Percentiles rank a stretch among this genome's conserved stretches.
These are phyloP conservation scores for Lactarius hatsudake DNA, from an alignment of 768 basidiomycete genomes.

Conservation along the genomic window DNA sequence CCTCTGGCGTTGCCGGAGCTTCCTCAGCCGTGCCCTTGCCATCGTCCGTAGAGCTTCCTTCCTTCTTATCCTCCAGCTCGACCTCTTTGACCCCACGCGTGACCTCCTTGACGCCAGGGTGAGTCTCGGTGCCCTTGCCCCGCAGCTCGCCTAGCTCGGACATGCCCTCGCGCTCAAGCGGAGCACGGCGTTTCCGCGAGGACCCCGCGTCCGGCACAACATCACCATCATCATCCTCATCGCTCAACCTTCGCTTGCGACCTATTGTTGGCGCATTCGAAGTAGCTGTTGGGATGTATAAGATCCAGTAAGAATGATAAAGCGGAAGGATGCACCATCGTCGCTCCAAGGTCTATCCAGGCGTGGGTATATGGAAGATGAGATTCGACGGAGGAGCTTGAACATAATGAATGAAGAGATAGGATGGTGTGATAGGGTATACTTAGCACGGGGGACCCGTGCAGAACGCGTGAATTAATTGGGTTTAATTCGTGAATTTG, in stretches of 20 bases:
- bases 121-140: conserved; percentile 40
- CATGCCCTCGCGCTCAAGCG: conserved; percentile 23
- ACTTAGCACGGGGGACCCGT: neutral
- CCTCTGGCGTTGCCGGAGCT: neutral
- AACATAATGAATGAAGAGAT: conserved; percentile 47
- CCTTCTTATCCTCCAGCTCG: conserved; percentile 48
- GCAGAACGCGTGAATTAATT: conserved; percentile 4
- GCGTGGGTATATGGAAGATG: conserved; percentile 64
- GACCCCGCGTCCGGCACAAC: conserved; percentile 30
- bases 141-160: conserved; percentile 31
- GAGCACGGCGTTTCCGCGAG: conserved; percentile 26
- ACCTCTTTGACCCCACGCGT: conserved; percentile 69
- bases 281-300: conserved; percentile 47
- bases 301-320: conserved; percentile 18
- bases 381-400: conserved; percentile 67
- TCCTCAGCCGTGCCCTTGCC: conserved; percentile 4
- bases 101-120: conserved; percentile 61
- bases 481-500: neutral
- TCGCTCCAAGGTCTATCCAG: conserved; percentile 76
- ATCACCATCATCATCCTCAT: conserved; percentile 38
- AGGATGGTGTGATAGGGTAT: neutral
- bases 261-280: conserved; percentile 70
- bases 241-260: conserved; percentile 58
- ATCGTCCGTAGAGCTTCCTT: conserved; percentile 6
- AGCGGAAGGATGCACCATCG: conserved; percentile 44